Evolutionary conservation across 192 early-diverging fungal genomes (phyloP).

Genomic region (Entomortierella chlamydospora): DNA sequence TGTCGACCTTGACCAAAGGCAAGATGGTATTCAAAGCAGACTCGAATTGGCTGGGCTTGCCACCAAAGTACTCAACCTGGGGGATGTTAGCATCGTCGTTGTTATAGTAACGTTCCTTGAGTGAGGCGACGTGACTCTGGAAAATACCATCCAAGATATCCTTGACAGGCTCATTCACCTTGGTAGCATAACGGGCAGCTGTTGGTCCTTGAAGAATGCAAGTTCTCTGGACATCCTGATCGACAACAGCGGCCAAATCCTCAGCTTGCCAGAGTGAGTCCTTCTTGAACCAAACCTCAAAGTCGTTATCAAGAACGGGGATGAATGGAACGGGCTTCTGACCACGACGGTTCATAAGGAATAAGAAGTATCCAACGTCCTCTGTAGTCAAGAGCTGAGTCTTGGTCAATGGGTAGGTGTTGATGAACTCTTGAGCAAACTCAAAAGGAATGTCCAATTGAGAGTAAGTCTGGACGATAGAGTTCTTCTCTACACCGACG

Average conservation of each 20-base stretch:
- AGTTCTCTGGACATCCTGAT: slow-evolving; percentile 85
- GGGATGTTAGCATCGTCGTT: slow-evolving; percentile 73
- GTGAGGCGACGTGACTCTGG: slow-evolving; percentile 76
- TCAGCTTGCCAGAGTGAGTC: slow-evolving; percentile 92
- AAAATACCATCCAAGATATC: slow-evolving; percentile 91
- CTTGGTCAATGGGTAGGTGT: slow-evolving; percentile 73
- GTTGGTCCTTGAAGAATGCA: slow-evolving; percentile 92
- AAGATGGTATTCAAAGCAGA: slow-evolving; percentile 37
- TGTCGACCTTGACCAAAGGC: slow-evolving; percentile 57
- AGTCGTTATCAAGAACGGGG: slow-evolving; percentile 86
- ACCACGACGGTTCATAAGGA: slow-evolving; percentile 77
- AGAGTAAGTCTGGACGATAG: slow-evolving; percentile 72
- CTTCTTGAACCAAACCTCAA: slow-evolving; percentile 92
- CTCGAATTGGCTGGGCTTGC: slow-evolving; percentile 44
- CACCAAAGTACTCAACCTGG: slow-evolving; percentile 82
- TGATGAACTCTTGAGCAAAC: slow-evolving; percentile 77
- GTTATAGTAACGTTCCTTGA: slow-evolving; percentile 79
- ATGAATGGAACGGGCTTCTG: slow-evolving; percentile 94
- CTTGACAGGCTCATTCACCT: slow-evolving; percentile 86
- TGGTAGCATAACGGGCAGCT: slow-evolving; percentile 78
- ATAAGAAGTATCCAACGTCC: slow-evolving; percentile 86
- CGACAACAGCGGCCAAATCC: slow-evolving; percentile 84
- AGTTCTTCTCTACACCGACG: slow-evolving; percentile 63
- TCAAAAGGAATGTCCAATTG: slow-evolving; percentile 72
- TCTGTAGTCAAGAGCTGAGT: slow-evolving; percentile 84